Base-by-base conservation (phyloP, 306 rosid species). In the Dryas octopetala region DNA sequence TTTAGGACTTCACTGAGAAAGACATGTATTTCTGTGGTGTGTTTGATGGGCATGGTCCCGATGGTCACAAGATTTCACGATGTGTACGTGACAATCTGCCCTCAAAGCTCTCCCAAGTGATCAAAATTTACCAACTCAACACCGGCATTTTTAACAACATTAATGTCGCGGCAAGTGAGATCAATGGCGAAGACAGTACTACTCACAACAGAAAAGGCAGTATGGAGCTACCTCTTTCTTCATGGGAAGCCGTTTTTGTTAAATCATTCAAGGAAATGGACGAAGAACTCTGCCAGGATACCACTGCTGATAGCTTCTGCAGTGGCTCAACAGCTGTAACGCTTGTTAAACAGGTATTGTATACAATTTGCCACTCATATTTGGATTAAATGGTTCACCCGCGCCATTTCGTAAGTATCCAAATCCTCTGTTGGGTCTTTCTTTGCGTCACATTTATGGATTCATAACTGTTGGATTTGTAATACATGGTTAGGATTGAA, bases 41-140 rank as follows among this genome's bases (percentile, higher is more conserved):
- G 80, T 96, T 96, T 68, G 99, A 96, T 80, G 99, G 99, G 48
- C 99, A 96, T 74, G 98, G 99, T 73, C 97, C 98, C 49, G 67
- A 73, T 47, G 99, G 99, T 12, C 99, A 96, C 83, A 85, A 73
- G 65, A 83, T 92, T 23, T 82, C 98, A 5, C 91, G 86, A 49
- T 82, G 80, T 48, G 81, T 89, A 43, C 89, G 98, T 6, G 88
- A 92, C 68, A 74, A 68, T 62, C 76, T 96, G 5, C 98, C 99
- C n/a, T 65, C 81, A n/a, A 92, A 84, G 76, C 89, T 96, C 57
- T 80, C 97, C 11, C 82, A 72, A 74, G 84, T 91, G 43, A 81
- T 95, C 54, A 86, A 86, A 79, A 70, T 77, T 62, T 78, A 91
- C 52, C 86, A 80, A 44, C 74, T 82, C 50, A 84, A 83, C 76